A percentile compares a stretch with the other conserved stretches of the same genome.
phyloP scores from a whole-genome alignment of 1,284 basidiomycete species.

The Boletus holoroseus region DNA sequence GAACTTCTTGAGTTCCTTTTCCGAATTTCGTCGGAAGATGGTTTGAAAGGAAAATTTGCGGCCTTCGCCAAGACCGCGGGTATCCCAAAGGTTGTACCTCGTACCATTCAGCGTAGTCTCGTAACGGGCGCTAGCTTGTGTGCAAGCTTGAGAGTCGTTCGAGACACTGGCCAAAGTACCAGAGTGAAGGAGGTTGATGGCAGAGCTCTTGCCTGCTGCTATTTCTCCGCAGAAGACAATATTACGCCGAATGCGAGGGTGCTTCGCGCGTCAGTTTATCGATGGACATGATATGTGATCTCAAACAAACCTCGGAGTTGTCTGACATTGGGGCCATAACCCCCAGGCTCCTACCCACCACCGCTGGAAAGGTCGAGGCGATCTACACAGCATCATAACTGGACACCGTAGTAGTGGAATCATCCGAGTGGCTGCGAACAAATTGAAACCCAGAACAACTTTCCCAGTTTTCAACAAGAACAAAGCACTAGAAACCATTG shows the following conservation, averaged over 20 bases:
- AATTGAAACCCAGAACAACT: too few species aligned
- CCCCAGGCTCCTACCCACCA: neutral
- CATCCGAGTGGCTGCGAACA: too few species aligned
- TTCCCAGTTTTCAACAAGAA: too few species aligned
- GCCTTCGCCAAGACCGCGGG: slow-evolving; percentile 26
- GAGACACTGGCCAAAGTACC: slow-evolving; percentile 16
- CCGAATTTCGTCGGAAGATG: slow-evolving; percentile 12
- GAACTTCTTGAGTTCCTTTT: slow-evolving; percentile 20
- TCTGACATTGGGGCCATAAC: neutral
- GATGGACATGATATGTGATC: neutral
- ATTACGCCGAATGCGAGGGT: slow-evolving; percentile 8
- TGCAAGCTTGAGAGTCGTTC: slow-evolving; percentile 21
- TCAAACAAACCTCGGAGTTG: slow-evolving; percentile 16
- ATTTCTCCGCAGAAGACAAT: slow-evolving; percentile 29
- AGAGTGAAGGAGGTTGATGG: slow-evolving; percentile 24
- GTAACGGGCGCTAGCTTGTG: slow-evolving; percentile 15
- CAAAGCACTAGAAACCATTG: too few species aligned
- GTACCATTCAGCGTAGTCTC: slow-evolving; percentile 6
- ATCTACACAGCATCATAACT: too few species aligned
- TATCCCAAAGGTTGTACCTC: slow-evolving; percentile 27
- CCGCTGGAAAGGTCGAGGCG: too few species aligned
- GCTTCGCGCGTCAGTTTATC: slow-evolving; percentile 2
- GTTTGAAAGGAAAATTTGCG: slow-evolving; percentile 1
- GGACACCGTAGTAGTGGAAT: too few species aligned
- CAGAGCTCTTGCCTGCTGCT: slow-evolving; percentile 30